Evolutionary conservation across 2,329 filamentous ascomycete species (phyloP).

Genomic region (Calcarisporium arbuscula): DNA sequence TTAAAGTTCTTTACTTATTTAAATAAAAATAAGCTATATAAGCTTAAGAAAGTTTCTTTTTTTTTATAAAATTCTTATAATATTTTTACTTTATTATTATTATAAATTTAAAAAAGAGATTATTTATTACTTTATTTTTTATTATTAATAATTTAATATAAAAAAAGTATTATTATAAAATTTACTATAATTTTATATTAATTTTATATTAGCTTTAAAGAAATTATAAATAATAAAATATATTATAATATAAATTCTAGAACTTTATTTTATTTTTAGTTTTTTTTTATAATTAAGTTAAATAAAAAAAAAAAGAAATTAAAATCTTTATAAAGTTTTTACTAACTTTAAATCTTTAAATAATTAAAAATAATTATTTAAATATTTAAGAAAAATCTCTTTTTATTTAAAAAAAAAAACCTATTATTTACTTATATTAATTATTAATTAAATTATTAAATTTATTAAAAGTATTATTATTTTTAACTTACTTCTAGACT

Average conservation of each 20-base stretch:
- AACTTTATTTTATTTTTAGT: neutral
- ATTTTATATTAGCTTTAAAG: too few relatives aligned
- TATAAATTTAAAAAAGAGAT: neutral
- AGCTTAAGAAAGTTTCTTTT: slow-evolving; percentile 56
- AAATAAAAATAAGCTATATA: slow-evolving; percentile 7
- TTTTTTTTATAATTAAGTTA: neutral
- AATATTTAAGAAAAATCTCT: neutral
- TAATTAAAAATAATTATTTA: neutral
- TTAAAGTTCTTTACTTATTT: slow-evolving; percentile 56
- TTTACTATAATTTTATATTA: too few relatives aligned
- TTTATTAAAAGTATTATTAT: too few relatives aligned
- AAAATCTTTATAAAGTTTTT: neutral
- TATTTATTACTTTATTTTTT: neutral
- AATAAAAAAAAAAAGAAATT: neutral
- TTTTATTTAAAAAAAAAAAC: neutral
- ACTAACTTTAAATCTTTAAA: neutral
- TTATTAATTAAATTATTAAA: neutral
- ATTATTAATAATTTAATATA: neutral
- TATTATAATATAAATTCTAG: neutral
- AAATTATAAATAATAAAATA: neutral
- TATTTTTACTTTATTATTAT: slow-evolving; percentile 74
- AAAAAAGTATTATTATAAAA: neutral
- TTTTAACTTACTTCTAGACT: too few relatives aligned
- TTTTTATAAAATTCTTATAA: slow-evolving; percentile 78
- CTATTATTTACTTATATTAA: neutral